Base-by-base conservation (phyloP, 2,329 filamentous ascomycete species). In the Pyricularia grisea region DNA sequence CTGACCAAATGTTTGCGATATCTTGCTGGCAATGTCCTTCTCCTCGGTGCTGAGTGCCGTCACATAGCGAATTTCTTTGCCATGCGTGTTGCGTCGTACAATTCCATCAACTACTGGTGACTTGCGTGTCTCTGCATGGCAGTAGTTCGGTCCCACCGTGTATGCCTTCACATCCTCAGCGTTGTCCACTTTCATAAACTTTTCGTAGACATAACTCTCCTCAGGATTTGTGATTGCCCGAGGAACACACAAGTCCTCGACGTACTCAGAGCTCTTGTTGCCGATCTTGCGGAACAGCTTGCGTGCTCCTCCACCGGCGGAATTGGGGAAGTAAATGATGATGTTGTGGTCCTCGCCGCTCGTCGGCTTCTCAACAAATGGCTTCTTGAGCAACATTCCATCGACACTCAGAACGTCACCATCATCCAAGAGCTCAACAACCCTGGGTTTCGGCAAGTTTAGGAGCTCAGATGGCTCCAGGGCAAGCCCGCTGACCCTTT, bases 261-360 rank as follows among this genome's bases (percentile, higher is more conserved):
- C 91, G 75, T 91, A 97, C 78, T 99, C 96, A 1, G 94, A 98
- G 78, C 94, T 98, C 81, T 99, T 99, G 84, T 99, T 99, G 75
- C 96, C 96, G 74, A 99, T 92, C 79, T 99, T 99, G 70, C 95
- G 87, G 80, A 99, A 99, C 3, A 99, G 86, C 73, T 94, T 92
- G 70, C 96, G 87, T 30, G 93, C 96, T 70, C 95, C 95, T 66
- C 94, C 94, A 4, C 94, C 93, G 66, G 92, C 87, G 61, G 92
- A 91, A 71, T 90, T 91, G 27, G 94, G 92, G 75, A 96, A 98
- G 80, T 98, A 99, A 69, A 99, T 97, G 79, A 97, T 91, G 74
- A 99, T 97, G 77, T 99, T 99, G 81, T 99, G 95, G 75, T 99
- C 94, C 79, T 99, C 95, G 42, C 95, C 95, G 76, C 92, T 97